Evolutionary conservation across 331 rosid genomes (phyloP).

Genomic region (Cucumis variabilis): DNA sequence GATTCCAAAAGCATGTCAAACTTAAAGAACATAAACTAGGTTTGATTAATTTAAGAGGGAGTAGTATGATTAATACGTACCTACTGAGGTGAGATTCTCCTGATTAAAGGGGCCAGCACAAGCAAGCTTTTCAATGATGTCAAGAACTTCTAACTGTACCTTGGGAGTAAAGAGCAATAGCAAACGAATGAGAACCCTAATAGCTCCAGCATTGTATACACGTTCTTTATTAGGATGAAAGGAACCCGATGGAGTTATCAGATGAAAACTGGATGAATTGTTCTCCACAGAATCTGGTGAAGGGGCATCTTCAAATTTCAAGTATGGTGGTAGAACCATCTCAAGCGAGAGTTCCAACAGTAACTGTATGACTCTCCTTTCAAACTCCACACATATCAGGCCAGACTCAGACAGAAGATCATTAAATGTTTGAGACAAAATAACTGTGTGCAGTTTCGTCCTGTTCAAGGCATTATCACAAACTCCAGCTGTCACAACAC

Average conservation of each 20-base stretch:
- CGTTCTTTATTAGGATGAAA: slow-evolving; percentile 78
- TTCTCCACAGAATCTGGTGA: slow-evolving; percentile 52
- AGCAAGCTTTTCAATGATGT: slow-evolving; percentile 79
- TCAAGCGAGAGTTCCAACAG: slow-evolving; percentile 94
- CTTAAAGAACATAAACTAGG: slow-evolving; percentile 25
- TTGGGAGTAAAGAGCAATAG: slow-evolving; percentile 86
- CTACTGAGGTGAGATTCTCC: slow-evolving; percentile 92
- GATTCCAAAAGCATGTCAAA: slow-evolving; percentile 34
- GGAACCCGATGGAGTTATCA: slow-evolving; percentile 79
- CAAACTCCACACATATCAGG: slow-evolving; percentile 85
- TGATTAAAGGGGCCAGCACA: slow-evolving; percentile 85
- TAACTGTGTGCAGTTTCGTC: slow-evolving; percentile 74
- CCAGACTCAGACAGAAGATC: slow-evolving; percentile 96
- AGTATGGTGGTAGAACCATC: slow-evolving; percentile 82
- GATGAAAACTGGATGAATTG: slow-evolving; percentile 56
- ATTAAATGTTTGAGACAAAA: slow-evolving; percentile 91
- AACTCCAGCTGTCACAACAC: slow-evolving; percentile 85
- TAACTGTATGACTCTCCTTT: slow-evolving; percentile 93
- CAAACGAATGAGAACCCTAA: slow-evolving; percentile 80
- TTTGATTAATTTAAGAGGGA: neutral
- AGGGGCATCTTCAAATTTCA: slow-evolving; percentile 61
- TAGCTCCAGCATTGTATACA: slow-evolving; percentile 85
- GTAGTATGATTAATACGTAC: slow-evolving; percentile 51
- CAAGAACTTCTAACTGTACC: slow-evolving; percentile 85
- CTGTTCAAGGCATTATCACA: slow-evolving; percentile 80